phyloP scores from a whole-genome alignment of 1,284 basidiomycete genomes.

The Boletellus deceptivus region DNA sequence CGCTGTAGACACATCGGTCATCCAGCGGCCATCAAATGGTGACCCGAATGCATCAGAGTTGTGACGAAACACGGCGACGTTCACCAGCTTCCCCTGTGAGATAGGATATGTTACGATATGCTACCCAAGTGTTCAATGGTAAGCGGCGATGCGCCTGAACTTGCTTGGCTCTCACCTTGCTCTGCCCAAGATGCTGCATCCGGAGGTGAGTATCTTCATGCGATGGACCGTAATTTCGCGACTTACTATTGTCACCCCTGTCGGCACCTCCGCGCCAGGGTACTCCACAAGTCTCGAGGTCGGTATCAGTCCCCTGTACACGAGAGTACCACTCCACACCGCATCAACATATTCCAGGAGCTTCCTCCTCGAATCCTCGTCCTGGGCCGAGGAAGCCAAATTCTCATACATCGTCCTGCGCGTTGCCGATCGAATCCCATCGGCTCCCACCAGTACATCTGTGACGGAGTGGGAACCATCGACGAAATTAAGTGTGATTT shows the following conservation, averaged over 20 bases:
- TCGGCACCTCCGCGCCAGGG: conserved; percentile 38
- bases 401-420: conserved; percentile 21
- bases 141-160: background rate
- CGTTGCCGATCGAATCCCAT: conserved; percentile 24
- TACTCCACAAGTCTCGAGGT: conserved; percentile 12
- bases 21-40: conserved; percentile 36
- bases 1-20: conserved; percentile 27
- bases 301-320: conserved; percentile 20
- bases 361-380: conserved; percentile 3
- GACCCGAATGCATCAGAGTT: conserved; percentile 36
- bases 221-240: background rate
- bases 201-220: background rate
- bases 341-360: conserved; percentile 15
- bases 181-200: conserved; percentile 42
- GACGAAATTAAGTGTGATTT: conserved; percentile 30
- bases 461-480: conserved; percentile 32
- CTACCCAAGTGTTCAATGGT: conserved; percentile 21
- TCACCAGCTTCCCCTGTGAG: conserved; percentile 40
- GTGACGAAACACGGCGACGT: conserved; percentile 40
- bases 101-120: conserved; percentile 47
- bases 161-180: conserved; percentile 36
- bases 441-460: conserved; percentile 37
- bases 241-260: conserved; percentile 36
- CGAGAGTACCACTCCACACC: conserved; percentile 22
- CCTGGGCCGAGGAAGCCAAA: conserved; percentile 6